Evolutionary conservation across 169 alveolate genomes (phyloP).

Genomic region (Cryptosporidium meleagridis): DNA sequence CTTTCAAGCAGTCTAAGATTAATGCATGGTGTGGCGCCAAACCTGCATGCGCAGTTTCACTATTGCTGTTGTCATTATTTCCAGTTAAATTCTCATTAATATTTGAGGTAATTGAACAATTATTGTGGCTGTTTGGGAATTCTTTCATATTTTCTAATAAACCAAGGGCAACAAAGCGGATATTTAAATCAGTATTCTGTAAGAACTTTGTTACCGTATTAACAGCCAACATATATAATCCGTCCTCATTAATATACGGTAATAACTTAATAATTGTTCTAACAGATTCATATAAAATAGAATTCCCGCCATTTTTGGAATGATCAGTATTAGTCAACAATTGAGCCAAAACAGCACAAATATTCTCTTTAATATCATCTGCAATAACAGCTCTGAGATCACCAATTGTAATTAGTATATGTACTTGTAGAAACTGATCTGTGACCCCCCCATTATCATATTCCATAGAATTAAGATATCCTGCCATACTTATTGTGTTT

Average conservation of each 20-base stretch:
- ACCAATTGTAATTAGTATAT: conserved; percentile 77
- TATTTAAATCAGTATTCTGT: conserved; percentile 92
- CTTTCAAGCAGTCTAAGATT: conserved; percentile 89
- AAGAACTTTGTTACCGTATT: conserved; percentile 95
- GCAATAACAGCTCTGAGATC: conserved; percentile 19
- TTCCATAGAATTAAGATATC: conserved; percentile 82
- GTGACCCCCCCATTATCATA: conserved; percentile 93
- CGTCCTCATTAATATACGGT: conserved; percentile 74
- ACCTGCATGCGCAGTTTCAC: conserved; percentile 34
- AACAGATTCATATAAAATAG: conserved; percentile 97
- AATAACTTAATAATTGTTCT: conserved; percentile 88
- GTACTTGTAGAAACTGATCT: conserved; percentile 95
- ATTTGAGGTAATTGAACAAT: background rate
- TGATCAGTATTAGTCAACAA: conserved; percentile 95
- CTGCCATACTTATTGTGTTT: conserved; percentile 77
- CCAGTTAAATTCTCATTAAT: conserved; percentile 22
- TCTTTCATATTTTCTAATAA: conserved; percentile 73
- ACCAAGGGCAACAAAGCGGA: conserved; percentile 87
- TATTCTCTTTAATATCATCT: conserved; percentile 88
- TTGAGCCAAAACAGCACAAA: conserved; percentile 91
- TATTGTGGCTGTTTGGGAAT: conserved; percentile 69
- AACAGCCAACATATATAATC: conserved; percentile 91
- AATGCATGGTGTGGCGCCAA: conserved; percentile 51
- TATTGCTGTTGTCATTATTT: conserved; percentile 14
- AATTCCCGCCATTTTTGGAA: conserved; percentile 95